Base-by-base conservation (phyloP, 2,329 filamentous ascomycete species). In the Fusarium tupiense region DNA sequence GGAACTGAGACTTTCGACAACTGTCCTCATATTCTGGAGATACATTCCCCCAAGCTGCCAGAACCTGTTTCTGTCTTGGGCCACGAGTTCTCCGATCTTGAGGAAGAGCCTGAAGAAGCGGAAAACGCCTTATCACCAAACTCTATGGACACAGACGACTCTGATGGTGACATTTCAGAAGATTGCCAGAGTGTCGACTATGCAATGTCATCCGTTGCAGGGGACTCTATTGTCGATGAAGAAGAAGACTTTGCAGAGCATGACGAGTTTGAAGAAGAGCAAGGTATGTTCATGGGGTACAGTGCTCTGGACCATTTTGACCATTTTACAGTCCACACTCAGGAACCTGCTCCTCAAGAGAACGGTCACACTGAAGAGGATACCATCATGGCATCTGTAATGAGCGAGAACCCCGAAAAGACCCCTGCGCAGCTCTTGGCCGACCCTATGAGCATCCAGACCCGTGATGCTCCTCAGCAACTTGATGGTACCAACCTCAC, bases 221-320 rank as follows among this genome's bases (percentile, higher is more conserved):
- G 49, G 26, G 31, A 40, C 20, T 60, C 58, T 10, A 47, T 17
- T n/a, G 38, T 44, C 14, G 64, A 64, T 33, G 69, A 62, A 16
- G 68, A 72, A 35, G 53, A 69, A 17, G 58, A 47, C 29, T 75
- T 78, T 57, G 69, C 63, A n/a, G 76, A 76, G 44, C 76, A 64
- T n/a, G 76, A 76, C 59, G 75, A 74, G 47, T 76, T 74, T 31
- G 69, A 77, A 31, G 57, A 67, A 16, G 54, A 61, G 33, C 64
- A 76, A n/a, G 62, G 75, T 76, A 67, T 46, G 60, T 38, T 49
- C 9, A 12, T 57, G 24, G 33, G 11, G 22, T 20, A 6, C 26
- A 26, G 41, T 20, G n/a, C 52, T 35, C 13, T n/a, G 33, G 9
- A 9, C 35, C 17, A 26, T 52, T 37, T 73, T 78, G 66, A 78